Evolutionary conservation across 1,284 basidiomycete species (phyloP).

Genomic region (Pyrrhoderma noxium): DNA sequence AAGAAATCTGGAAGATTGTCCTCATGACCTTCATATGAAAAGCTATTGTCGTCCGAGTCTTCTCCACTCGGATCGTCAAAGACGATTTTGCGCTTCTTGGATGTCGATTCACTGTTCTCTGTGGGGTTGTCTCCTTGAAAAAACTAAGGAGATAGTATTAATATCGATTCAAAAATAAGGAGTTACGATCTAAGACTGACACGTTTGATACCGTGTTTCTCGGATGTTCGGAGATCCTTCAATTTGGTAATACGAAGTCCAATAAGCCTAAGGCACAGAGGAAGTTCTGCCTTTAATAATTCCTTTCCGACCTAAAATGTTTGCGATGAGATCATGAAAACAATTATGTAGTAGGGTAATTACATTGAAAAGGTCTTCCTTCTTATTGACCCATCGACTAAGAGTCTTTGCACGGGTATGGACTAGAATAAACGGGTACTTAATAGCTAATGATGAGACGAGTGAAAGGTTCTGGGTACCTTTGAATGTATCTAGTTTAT

Average conservation of each 20-base stretch:
- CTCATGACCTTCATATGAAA: too few relatives aligned
- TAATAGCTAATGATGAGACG: neutral
- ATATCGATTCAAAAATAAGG: too few relatives aligned
- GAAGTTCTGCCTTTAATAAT: constrained; percentile 36
- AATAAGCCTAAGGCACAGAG: constrained; percentile 36
- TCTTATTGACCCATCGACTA: constrained; percentile 31
- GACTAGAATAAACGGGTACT: constrained; percentile 21
- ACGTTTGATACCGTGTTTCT: constrained; percentile 23
- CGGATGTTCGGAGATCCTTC: constrained; percentile 31
- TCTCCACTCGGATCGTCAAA: too few relatives aligned
- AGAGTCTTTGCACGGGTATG: constrained; percentile 38
- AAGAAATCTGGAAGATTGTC: too few relatives aligned
- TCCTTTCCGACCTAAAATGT: constrained; percentile 32
- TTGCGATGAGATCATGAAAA: neutral
- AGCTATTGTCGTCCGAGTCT: too few relatives aligned
- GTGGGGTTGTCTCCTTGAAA: neutral
- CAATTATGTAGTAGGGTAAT: constrained; percentile 14
- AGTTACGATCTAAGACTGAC: constrained; percentile 11
- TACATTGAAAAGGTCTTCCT: constrained; percentile 37
- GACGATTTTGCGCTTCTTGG: constrained; percentile 12
- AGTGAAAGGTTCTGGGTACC: neutral
- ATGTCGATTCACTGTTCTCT: constrained; percentile 1
- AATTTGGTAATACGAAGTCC: constrained; percentile 38
- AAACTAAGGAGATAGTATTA: constrained; percentile 6
- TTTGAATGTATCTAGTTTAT: constrained; percentile 41